Conservation (phyloP, 2,329 filamentous ascomycete species). For the Pyricularia grisea region DNA sequence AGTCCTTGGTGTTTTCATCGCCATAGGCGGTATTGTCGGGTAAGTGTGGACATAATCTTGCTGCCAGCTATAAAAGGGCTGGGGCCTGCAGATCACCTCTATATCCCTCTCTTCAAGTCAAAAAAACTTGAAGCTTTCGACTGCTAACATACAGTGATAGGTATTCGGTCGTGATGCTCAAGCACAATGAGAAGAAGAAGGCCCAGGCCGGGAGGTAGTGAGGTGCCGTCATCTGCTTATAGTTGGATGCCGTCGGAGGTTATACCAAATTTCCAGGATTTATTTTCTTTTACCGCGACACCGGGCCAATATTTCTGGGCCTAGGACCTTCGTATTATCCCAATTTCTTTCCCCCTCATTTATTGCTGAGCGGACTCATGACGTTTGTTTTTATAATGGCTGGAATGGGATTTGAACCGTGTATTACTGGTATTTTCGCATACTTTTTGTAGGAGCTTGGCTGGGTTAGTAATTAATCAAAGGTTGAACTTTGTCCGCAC, state of each 20-base stretch:
- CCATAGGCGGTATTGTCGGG: constrained; percentile 47
- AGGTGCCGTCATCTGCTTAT: not conserved
- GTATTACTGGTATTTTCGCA: not conserved
- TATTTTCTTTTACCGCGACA: not conserved
- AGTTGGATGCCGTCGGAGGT: not conserved
- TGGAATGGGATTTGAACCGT: not conserved
- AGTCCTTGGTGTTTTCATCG: constrained; percentile 43
- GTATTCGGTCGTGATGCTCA: constrained; percentile 22
- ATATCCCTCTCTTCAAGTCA: not conserved
- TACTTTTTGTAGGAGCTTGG: not conserved
- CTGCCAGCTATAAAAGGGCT: not conserved
- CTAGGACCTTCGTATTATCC: not conserved
- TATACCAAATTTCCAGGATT: not conserved
- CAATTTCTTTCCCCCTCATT: not conserved
- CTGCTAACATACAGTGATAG: constrained; percentile 8
- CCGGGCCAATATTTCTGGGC: not conserved
- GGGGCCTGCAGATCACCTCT: not conserved
- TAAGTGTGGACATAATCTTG: constrained; percentile 24
- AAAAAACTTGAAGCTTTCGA: not conserved
- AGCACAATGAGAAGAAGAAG: constrained; percentile 12
- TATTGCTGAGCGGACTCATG: not conserved
- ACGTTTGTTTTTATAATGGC: not conserved
- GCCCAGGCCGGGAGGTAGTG: constrained; percentile 3
- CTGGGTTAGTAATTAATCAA: constrained; percentile 28
- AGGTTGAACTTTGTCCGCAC: constrained; percentile 87